phyloP scores from a whole-genome alignment of 495 filamentous ascomycete species.

The Podospora australis region DNA sequence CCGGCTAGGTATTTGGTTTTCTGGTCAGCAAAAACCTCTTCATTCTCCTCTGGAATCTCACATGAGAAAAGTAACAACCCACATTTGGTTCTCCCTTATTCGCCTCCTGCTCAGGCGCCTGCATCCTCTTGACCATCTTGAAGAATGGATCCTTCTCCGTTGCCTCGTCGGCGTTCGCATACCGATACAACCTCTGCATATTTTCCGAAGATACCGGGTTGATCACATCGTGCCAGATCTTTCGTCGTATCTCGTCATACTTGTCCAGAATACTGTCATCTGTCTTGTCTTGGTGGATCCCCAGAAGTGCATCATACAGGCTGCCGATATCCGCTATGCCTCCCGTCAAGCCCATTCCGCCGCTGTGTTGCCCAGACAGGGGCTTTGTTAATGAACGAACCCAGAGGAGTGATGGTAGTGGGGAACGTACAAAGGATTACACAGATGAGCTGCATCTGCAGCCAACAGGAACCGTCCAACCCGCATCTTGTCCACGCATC shows the following conservation, averaged over 20 bases:
- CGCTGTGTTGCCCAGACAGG: slow-evolving; percentile 17
- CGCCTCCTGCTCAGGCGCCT: neutral
- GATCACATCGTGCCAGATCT: slow-evolving; percentile 50
- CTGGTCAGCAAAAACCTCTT: slow-evolving; percentile 24
- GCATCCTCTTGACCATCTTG: slow-evolving; percentile 25
- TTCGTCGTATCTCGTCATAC: slow-evolving; percentile 50
- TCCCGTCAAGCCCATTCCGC: slow-evolving; percentile 55
- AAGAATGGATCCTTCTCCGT: slow-evolving; percentile 34
- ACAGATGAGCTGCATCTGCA: slow-evolving; percentile 55
- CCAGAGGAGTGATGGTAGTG: neutral
- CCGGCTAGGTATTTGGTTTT: slow-evolving; percentile 22
- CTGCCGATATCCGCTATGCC: slow-evolving; percentile 55
- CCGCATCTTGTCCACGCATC: slow-evolving; percentile 50
- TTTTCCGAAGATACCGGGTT: slow-evolving; percentile 52
- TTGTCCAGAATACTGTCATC: slow-evolving; percentile 50
- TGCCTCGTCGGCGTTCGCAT: slow-evolving; percentile 29
- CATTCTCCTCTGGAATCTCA: slow-evolving; percentile 20
- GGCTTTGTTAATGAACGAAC: neutral
- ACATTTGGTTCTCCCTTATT: neutral
- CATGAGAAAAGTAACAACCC: neutral
- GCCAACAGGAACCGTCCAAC: slow-evolving; percentile 52
- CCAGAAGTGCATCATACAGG: slow-evolving; percentile 51
- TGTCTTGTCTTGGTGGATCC: slow-evolving; percentile 48
- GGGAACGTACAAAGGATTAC: slow-evolving; percentile 41
- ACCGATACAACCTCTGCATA: slow-evolving; percentile 34